Base-by-base conservation (phyloP, 441 rosid species). In the Adansonia rubrostipa region DNA sequence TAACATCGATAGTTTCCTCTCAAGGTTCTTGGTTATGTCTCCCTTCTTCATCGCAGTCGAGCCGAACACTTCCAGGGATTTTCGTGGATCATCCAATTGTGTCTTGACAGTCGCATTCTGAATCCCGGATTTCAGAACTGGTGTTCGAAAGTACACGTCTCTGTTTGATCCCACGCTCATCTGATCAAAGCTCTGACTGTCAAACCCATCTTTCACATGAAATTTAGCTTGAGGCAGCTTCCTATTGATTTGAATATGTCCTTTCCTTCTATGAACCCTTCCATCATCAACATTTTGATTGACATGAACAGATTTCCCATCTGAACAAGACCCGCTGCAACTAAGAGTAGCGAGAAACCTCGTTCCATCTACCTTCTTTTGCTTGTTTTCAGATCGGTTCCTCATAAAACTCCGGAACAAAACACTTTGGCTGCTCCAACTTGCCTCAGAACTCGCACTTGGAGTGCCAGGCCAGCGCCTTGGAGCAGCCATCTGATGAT, bases 1-100 rank as follows among this genome's bases (percentile, higher is more conserved):
- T 58, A 90, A 88, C 83, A 92, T 88, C 17, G 94, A 91, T 10
- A 92, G 85, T 84, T 93, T 93, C 84, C 86, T 90, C 84, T 88
- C 91, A 17, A 95, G 86, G 77, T 93, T 91, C 83, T 84, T 76
- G 10, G 86, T 88, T 56, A 83, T 86, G 73, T 91, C 89, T 22
- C 84, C 88, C 74, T 84, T 87, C 72, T 83, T 88, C 71, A 80
- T 45, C 60, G 47, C 64, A 7, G 44, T 79, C 17, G 89, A 82
- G 11, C 93, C 89, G 15, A 88, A 87, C 17, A 87, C 86, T 63
- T 63, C 47, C 8, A 88, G 61, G 5, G 92, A 91, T 24, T 65
- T 61, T 42, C 90, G 63, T 2, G 86, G 85, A 50, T 71, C 82
- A 60, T 83, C 85, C 40, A 53, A 14, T 44, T 57, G 71, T 33